These are phyloP conservation scores for Phytophthora lateralis DNA, from an alignment of 352 stramenopile species.

Conservation along the genomic window DNA sequence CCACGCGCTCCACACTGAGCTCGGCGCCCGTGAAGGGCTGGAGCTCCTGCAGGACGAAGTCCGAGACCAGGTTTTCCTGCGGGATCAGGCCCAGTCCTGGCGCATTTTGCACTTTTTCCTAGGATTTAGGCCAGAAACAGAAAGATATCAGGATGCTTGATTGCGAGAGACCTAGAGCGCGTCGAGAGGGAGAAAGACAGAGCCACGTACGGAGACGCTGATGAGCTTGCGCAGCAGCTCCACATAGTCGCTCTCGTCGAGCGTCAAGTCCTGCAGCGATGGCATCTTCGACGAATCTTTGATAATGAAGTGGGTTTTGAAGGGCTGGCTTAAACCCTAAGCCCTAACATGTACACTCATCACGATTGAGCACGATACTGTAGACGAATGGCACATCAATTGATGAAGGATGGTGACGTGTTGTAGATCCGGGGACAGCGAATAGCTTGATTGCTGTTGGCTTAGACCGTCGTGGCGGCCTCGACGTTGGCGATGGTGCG, in stretches of 20 bases:
- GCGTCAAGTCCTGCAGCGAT: conserved; percentile 37
- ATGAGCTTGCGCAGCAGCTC: conserved; percentile 82
- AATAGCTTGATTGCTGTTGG: too few species aligned
- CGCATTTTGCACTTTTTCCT: conserved; percentile 61
- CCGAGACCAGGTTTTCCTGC: conserved; percentile 78
- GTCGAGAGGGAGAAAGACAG: not conserved
- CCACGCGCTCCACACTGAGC: conserved; percentile 75
- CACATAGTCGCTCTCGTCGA: conserved; percentile 71
- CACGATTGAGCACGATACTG: conserved; percentile 3
- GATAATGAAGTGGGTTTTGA: not conserved
- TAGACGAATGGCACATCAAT: conserved; percentile 17
- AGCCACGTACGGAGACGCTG: conserved; percentile 40
- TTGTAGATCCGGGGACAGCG: too few species aligned
- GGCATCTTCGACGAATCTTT: conserved; percentile 15
- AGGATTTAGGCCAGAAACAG: not conserved
- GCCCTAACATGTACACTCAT: conserved; percentile 7
- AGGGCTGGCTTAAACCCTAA: not conserved
- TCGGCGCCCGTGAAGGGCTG: conserved; percentile 74
- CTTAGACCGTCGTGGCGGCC: conserved; percentile 13
- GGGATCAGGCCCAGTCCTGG: conserved; percentile 54
- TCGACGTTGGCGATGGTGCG: conserved; percentile 80
- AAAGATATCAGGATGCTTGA: not conserved
- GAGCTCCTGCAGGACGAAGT: conserved; percentile 88
- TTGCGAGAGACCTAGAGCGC: not conserved
- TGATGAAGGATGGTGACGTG: not conserved